phyloP scores from a whole-genome alignment of 2,329 filamentous ascomycete genomes.

The Colletotrichum sidae region DNA sequence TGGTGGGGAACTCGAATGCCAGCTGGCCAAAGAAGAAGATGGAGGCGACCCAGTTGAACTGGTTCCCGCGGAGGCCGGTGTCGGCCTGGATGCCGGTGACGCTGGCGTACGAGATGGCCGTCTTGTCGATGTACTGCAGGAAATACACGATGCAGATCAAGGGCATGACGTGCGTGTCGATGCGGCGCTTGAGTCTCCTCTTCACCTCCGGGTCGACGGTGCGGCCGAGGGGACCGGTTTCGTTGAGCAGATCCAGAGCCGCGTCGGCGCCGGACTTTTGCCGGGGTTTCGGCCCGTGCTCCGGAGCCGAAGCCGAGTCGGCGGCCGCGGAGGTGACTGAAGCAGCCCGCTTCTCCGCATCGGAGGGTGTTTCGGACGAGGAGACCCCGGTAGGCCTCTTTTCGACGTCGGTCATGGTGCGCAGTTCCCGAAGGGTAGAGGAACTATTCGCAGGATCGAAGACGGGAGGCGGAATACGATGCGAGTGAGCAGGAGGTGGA shows the following conservation, averaged over 20 bases:
- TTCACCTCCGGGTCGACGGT: constrained; percentile 39
- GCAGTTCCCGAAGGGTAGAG: background rate
- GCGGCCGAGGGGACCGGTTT: constrained; percentile 22
- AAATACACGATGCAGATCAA: constrained; percentile 68
- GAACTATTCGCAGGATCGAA: background rate
- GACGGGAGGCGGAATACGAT: background rate
- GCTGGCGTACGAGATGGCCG: constrained; percentile 65
- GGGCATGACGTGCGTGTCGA: constrained; percentile 67
- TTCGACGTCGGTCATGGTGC: constrained; percentile 7
- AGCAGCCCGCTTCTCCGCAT: background rate
- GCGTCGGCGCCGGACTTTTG: constrained; percentile 21
- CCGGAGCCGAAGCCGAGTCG: background rate
- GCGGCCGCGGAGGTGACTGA: constrained; percentile 1
- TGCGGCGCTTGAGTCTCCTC: constrained; percentile 62
- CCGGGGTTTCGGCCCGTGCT: background rate
- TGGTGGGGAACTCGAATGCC: constrained; percentile 52
- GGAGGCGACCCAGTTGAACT: constrained; percentile 56
- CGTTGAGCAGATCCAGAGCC: constrained; percentile 25
- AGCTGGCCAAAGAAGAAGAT: constrained; percentile 51
- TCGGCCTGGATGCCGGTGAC: constrained; percentile 67
- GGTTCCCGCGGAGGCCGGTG: constrained; percentile 53
- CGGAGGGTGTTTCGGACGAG: background rate
- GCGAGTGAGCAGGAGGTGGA: background rate
- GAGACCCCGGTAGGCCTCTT: background rate
- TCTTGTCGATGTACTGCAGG: constrained; percentile 72